phyloP scores from a whole-genome alignment of 305 asterid genomes.

The Fraxinus angustifolia region DNA sequence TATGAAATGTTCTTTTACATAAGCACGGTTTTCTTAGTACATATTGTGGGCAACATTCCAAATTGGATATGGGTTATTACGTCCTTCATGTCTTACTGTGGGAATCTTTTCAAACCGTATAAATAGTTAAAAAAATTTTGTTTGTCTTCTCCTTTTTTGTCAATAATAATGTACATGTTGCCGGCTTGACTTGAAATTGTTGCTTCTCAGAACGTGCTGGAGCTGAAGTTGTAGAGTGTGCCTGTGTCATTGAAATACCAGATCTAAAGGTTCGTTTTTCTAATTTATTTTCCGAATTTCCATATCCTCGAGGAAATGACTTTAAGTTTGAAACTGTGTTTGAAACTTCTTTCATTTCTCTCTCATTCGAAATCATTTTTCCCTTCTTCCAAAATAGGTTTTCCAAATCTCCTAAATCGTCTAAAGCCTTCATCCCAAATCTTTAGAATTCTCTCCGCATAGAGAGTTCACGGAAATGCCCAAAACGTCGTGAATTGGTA shows the following conservation, averaged over 20 bases:
- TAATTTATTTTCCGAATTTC: background rate
- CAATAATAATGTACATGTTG: background rate
- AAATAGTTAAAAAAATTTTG: background rate
- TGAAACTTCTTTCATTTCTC: too few relatives aligned
- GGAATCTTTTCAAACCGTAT: background rate
- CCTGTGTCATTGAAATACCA: slow-evolving; percentile 81
- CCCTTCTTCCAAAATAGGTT: too few relatives aligned
- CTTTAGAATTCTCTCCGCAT: too few relatives aligned
- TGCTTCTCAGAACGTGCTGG: slow-evolving; percentile 57
- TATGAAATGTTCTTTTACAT: background rate
- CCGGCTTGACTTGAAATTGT: slow-evolving; percentile 20
- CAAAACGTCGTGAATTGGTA: too few relatives aligned
- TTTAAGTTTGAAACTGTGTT: background rate
- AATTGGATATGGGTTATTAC: background rate
- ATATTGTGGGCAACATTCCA: background rate
- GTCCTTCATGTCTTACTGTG: background rate
- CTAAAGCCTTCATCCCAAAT: too few relatives aligned
- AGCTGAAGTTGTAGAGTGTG: slow-evolving; percentile 75
- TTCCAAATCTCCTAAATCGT: too few relatives aligned
- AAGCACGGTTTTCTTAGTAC: background rate
- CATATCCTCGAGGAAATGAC: background rate
- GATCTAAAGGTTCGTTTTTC: slow-evolving; percentile 47
- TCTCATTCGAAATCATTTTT: too few relatives aligned
- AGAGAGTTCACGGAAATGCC: too few relatives aligned
- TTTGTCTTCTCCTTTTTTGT: background rate